These are phyloP conservation scores for Solanum chacoense DNA, from an alignment of 305 asterid species.

Conservation along the genomic window DNA sequence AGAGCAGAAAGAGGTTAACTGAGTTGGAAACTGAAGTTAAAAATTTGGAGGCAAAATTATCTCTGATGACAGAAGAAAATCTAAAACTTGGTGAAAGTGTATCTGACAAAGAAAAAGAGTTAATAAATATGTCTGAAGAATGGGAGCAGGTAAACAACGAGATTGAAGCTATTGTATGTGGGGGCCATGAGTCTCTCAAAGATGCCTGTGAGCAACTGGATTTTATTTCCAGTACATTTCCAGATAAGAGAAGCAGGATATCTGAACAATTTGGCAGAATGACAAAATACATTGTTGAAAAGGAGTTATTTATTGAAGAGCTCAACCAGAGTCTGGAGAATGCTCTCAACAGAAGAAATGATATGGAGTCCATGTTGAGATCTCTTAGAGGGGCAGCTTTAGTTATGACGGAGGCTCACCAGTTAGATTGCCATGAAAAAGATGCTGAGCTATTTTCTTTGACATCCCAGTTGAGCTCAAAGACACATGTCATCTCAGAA, in stretches of 20 bases:
- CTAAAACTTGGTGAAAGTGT: slow-evolving; percentile 35
- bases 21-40: slow-evolving; percentile 37
- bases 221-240: slow-evolving; percentile 39
- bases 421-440: slow-evolving; percentile 66
- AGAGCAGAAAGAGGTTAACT: slow-evolving; percentile 35
- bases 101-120: slow-evolving; percentile 44
- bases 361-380: slow-evolving; percentile 85
- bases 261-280: slow-evolving; percentile 59
- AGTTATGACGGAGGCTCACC: slow-evolving; percentile 79
- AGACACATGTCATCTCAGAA: slow-evolving; percentile 32
- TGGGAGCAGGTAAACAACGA: slow-evolving; percentile 48
- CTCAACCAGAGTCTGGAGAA: slow-evolving; percentile 65
- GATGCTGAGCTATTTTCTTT: slow-evolving; percentile 47
- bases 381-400: slow-evolving; percentile 92
- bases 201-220: slow-evolving; percentile 57
- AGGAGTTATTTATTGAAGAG: slow-evolving; percentile 55
- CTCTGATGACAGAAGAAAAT: slow-evolving; percentile 38
- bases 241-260: slow-evolving; percentile 42
- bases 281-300: slow-evolving; percentile 47
- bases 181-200: slow-evolving; percentile 61
- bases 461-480: slow-evolving; percentile 38
- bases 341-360: slow-evolving; percentile 51
- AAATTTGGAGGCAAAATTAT: slow-evolving; percentile 35
- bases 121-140: slow-evolving; percentile 35
- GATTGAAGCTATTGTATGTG: slow-evolving; percentile 55